Base-by-base conservation (phyloP, 306 rosid genomes). In the Mimosa pudica region DNA sequence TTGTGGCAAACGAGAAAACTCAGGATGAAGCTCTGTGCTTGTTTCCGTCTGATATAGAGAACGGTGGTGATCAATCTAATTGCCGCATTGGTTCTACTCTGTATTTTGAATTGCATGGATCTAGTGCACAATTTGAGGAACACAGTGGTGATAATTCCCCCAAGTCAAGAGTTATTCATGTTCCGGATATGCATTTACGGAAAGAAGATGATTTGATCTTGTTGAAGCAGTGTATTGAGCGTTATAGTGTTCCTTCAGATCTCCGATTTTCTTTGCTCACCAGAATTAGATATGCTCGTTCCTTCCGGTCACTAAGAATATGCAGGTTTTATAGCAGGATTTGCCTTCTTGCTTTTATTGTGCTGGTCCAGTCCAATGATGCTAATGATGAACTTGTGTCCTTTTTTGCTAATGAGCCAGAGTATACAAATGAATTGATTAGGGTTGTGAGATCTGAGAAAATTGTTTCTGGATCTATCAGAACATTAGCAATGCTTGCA, bases 351-450 rank as follows among this genome's bases (percentile, higher is more conserved):
- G 89, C 99, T 16, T 96, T 91, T 84, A 88, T 88, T 86, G 99
- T 93, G 82, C 92, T 96, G 49, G 97, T 96, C 66, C 99, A 96
- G 82, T 96, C 99, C 8, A 88, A 91, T 68, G 99, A 96, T 89
- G 93, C 98, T 68, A 96, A 93, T 65, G 99, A 90, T 14, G 99
- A 96, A 79, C 97, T 96, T 54, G 92, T 89, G 67, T 89, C 99
- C 69, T 96, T 93, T 85, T 93, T 93, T 87, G 99, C 99, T 87
- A 96, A 90, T 87, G 98, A 96, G 85, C 99, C 99, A 16, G 98
- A 96, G 83, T 96, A 89, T 80, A 96, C 99, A 60, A 96, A 93
- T 86, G 99, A 96, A 78, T 82, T 96, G 62, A 92, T 96, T 82
- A 96, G 89, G 87, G 83, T 93, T 87, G 99, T 93, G 76, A 94